These are phyloP conservation scores for Diaporthe citriasiana DNA, from an alignment of 2,329 filamentous ascomycete species.

Conservation along the genomic window DNA sequence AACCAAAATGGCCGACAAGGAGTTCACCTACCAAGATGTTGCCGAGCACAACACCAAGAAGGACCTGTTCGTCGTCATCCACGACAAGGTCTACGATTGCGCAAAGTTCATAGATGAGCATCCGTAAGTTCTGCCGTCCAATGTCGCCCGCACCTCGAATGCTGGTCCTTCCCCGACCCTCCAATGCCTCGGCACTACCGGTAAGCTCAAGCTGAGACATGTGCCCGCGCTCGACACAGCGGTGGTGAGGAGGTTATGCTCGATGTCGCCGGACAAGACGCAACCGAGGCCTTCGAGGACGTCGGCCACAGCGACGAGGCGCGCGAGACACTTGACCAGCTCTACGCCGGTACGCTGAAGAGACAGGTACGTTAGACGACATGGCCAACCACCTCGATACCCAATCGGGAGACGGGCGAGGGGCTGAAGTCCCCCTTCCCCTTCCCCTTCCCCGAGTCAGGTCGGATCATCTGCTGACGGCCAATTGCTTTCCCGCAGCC, in stretches of 20 bases:
- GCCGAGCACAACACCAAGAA: constrained; percentile 92
- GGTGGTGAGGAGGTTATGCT: constrained; percentile 98
- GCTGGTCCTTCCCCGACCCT: constrained; percentile 11
- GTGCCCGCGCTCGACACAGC: constrained; percentile 62
- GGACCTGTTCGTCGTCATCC: constrained; percentile 90
- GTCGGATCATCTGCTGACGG: constrained; percentile 1
- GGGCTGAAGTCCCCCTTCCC: not conserved
- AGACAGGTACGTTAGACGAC: constrained; percentile 72
- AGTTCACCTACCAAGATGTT: constrained; percentile 85
- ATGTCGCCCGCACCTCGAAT: constrained; percentile 26
- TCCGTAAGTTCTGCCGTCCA: constrained; percentile 71
- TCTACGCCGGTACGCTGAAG: constrained; percentile 84
- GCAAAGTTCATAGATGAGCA: constrained; percentile 96
- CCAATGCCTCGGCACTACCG: constrained; percentile 21
- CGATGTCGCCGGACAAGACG: constrained; percentile 95
- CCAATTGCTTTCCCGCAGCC: constrained; percentile 61
- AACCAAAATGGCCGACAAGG: constrained; percentile 58
- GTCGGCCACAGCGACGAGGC: constrained; percentile 99
- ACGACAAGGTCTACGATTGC: constrained; percentile 96
- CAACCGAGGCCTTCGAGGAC: constrained; percentile 98
- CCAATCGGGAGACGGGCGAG: not conserved
- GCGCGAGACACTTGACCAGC: constrained; percentile 87
- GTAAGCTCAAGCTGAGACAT: constrained; percentile 46
- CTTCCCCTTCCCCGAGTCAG: not conserved
- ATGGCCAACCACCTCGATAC: not conserved